Base-by-base conservation (phyloP, 176 grass and related monocot species). In the Oryza australiensis region DNA sequence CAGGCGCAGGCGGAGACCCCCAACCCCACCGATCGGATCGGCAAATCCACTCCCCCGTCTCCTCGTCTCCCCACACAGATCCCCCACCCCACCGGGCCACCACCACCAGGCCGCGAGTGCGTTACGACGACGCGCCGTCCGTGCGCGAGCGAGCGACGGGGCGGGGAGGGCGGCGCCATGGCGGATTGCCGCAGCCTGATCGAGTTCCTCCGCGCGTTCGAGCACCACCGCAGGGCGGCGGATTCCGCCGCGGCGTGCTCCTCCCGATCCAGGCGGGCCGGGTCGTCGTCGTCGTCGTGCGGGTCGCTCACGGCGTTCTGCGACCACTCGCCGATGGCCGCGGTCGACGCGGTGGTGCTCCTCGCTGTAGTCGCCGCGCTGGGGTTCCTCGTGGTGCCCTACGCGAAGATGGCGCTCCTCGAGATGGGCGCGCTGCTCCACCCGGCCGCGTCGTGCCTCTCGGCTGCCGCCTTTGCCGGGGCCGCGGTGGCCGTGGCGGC, bases 171-270 rank as follows among this genome's bases (percentile, higher is more conserved):
- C 13, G 35, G 35, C 24, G 64, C 63, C 78, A 98, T 98, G 95
- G 95, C 90, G 23, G 92, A 98, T 75, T 98, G 95, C 86, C 90
- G 95, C 82, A 98, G 95, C 83, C 86, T 98, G 82, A 90, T 95
- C 84, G 95, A 98, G 91, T 98, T 98, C 89, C 92, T 94, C 38
- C 88, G 95, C 40, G 90, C 90, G 34, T 98, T 98, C 84, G 95
- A 98, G 88, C 92, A 95, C 51, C 95, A 95, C 73, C 95, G 92
- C 72, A 60, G 72, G 72, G 79, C 87, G 30, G 89, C 90, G 5
- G 92, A 87, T 59, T 12, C 45, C 20, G 33, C 73, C 2, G 68
- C 26, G 2, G 51, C 20, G 51, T 49, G 51, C 51, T 87, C 35
- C 41, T 64, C 86, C 59, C 84, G 92, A 63, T 84, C 86, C 68